Evolutionary conservation across 192 early-diverging fungal species (phyloP), one percentile per base, ranked within the genome.

Genomic region (Entomortierella lignicola): DNA sequence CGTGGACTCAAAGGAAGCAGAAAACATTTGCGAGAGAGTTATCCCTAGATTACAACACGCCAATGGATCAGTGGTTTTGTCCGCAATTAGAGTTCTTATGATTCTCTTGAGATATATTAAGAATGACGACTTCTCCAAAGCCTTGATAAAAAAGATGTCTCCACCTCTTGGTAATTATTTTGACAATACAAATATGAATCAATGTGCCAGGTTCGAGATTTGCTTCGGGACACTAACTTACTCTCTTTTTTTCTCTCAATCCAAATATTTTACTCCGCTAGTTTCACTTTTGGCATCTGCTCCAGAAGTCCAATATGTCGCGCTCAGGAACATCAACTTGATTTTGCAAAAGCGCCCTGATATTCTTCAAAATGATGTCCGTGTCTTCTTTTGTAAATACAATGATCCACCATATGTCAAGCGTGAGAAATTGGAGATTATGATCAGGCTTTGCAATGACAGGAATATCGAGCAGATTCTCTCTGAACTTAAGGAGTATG

Each of bases 331-430:
- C 75, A 98, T 99, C 74, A 96, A 94, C 81, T 80, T 99, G 23
- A 97, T 99, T 55, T 83, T 98, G 55, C 97, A 99, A 83, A 91
- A 89, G 79, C 90, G 92, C 25, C 89, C 94, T 18, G 92, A 94
- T 60, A 87, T 98, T 61, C 84, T 99, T 48, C 89, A 82, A 60
- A 94, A 96, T 69, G 97, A 99, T 66, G 96, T 97, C 53, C 88
- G 96, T 31, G 97, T 98, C 23, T 99, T 99, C 82, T 99, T 97
- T 79, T 96, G 94, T 84, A 97, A 96, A 80, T 99, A 96, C 86
- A 98, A 99, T 82, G 97, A 99, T 84, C 96, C 97, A 29, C 93
- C 93, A 25, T 99, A 98, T 66, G 96, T 99, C 69, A 99, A 99
- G 81, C 85, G 92, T 39, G 97, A 98, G 62, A 99, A 99, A 69